phyloP scores from a whole-genome alignment of 192 early-diverging fungal genomes.

The Coemansia sp. region DNA sequence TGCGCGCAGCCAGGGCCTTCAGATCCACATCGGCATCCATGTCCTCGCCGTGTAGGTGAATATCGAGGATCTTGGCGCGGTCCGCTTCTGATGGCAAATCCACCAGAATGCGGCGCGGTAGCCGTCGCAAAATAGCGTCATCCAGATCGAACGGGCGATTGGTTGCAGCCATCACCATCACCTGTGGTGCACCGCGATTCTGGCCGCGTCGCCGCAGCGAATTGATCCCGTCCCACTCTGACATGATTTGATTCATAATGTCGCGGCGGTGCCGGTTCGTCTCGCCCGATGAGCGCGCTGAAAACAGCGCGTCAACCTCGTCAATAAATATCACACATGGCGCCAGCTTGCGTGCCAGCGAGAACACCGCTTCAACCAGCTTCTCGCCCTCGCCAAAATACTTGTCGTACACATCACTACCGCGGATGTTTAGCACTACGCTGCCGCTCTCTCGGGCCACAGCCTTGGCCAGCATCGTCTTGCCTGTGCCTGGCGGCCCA shows the following conservation, averaged over 20 bases:
- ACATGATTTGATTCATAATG: constrained; percentile 94
- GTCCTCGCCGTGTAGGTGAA: constrained; percentile 77
- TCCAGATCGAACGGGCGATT: constrained; percentile 97
- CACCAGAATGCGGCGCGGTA: constrained; percentile 89
- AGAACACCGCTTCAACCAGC: constrained; percentile 91
- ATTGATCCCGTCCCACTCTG: constrained; percentile 90
- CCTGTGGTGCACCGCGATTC: constrained; percentile 37
- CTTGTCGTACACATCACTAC: constrained; percentile 80
- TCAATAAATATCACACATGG: constrained; percentile 98
- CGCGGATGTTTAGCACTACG: constrained; percentile 73
- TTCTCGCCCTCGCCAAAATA: constrained; percentile 98
- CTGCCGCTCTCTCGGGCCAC: constrained; percentile 81
- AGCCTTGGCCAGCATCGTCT: constrained; percentile 83
- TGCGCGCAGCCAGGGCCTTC: constrained; percentile 64
- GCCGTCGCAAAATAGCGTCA: constrained; percentile 88
- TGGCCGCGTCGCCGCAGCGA: constrained; percentile 56
- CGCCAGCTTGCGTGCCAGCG: constrained; percentile 82
- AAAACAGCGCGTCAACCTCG: constrained; percentile 91
- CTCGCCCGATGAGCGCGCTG: constrained; percentile 60
- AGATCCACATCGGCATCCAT: constrained; percentile 63
- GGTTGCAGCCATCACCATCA: constrained; percentile 89
- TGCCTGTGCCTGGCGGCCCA: constrained; percentile 85
- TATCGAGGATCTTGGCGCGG: constrained; percentile 68
- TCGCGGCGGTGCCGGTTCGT: constrained; percentile 68
- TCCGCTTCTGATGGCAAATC: constrained; percentile 82